Evolutionary conservation across 352 stramenopile species (phyloP).

Genomic region (Blastocystis hominis): DNA sequence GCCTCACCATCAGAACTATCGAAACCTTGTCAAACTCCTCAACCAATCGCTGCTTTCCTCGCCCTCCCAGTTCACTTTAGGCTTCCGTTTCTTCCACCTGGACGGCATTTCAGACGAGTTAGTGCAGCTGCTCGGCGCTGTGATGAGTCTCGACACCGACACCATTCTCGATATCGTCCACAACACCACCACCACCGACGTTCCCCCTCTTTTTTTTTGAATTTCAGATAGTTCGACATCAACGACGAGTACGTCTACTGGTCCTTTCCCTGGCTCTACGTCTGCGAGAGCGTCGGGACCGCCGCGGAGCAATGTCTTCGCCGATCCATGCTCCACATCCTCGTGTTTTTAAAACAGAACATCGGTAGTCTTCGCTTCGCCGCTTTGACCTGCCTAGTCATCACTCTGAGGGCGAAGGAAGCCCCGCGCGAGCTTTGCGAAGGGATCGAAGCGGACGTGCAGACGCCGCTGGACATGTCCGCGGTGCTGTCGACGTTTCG

Average conservation of each 20-base stretch:
- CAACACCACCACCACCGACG: background rate
- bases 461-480: background rate
- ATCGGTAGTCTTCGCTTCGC: background rate
- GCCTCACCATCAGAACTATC: background rate
- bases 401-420: background rate
- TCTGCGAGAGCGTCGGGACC: background rate
- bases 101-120: background rate
- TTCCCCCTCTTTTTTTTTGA: background rate
- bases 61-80: background rate
- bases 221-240: background rate
- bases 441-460: background rate
- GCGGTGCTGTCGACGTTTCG: slow-evolving; percentile 16
- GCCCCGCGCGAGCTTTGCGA: background rate
- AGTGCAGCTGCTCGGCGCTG: slow-evolving; percentile 1
- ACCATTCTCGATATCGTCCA: slow-evolving; percentile 34
- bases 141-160: slow-evolving; percentile 40
- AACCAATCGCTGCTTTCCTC: background rate
- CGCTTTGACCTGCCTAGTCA: background rate
- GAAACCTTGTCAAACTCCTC: background rate
- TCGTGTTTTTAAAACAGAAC: slow-evolving; percentile 4
- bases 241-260: background rate
- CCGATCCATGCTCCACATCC: background rate
- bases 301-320: background rate
- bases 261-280: background rate
- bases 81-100: slow-evolving; percentile 36